These are phyloP conservation scores for Talaromyces proteolyticus DNA, from an alignment of 495 filamentous ascomycete genomes.

Conservation along the genomic window DNA sequence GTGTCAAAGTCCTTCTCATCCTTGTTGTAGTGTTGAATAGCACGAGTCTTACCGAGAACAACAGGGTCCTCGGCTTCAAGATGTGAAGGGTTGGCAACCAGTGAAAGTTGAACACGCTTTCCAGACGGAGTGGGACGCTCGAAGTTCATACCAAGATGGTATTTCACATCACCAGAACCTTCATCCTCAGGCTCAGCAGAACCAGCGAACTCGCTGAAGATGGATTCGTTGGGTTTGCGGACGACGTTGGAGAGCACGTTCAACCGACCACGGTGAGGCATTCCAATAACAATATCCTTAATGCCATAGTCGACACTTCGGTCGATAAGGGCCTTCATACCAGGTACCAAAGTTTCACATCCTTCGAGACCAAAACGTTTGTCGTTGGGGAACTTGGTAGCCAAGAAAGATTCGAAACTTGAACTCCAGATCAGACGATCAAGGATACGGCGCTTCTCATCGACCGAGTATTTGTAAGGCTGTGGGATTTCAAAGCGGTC, in stretches of 20 bases:
- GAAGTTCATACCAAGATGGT: slow-evolving; percentile 99
- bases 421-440: slow-evolving; percentile 98
- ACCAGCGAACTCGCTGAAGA: slow-evolving; percentile 96
- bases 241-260: slow-evolving; percentile 99
- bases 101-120: slow-evolving; percentile 95
- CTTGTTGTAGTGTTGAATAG: slow-evolving; percentile 98
- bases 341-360: slow-evolving; percentile 90
- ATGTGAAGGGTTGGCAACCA: slow-evolving; percentile 98
- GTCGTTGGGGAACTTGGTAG: slow-evolving; percentile 98
- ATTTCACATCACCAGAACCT: slow-evolving; percentile 98
- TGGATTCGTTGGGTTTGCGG: slow-evolving; percentile 97
- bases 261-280: slow-evolving; percentile 97
- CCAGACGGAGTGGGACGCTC: slow-evolving; percentile 97
- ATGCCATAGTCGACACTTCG: slow-evolving; percentile 96
- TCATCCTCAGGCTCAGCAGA: slow-evolving; percentile 85
- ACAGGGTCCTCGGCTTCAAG: slow-evolving; percentile 98
- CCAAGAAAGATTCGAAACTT: slow-evolving; percentile 89
- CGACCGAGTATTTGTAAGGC: slow-evolving; percentile 91
- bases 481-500: slow-evolving; percentile 89
- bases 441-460: slow-evolving; percentile 95
- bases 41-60: slow-evolving; percentile 92
- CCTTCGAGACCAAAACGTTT: slow-evolving; percentile 98
- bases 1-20: slow-evolving; percentile 81
- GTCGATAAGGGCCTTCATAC: slow-evolving; percentile 99
- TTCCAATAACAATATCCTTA: slow-evolving; percentile 98